These are phyloP conservation scores for Cucurbita argyrosperma DNA, from an alignment of 306 rosid genomes.

Conservation along the genomic window DNA sequence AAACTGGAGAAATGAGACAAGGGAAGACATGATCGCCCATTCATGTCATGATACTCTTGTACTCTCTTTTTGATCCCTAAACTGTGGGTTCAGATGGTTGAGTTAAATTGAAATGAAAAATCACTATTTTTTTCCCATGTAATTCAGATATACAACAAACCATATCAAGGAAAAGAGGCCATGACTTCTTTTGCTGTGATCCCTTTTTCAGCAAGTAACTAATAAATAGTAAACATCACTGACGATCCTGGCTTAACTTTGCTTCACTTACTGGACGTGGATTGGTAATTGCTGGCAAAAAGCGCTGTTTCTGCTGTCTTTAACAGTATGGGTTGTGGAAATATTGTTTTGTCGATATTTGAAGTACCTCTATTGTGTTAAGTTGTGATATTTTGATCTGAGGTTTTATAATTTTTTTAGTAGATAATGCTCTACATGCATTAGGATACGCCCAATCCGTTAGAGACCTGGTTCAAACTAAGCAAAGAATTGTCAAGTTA, in stretches of 20 bases:
- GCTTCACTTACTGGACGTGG: not conserved
- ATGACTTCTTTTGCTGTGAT: not conserved
- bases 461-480: not conserved
- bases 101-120: not conserved
- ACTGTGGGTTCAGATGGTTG: not conserved
- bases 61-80: not conserved
- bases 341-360: not conserved
- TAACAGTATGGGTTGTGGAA: not conserved
- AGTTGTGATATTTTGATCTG: not conserved
- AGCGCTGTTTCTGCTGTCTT: not conserved
- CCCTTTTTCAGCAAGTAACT: not conserved
- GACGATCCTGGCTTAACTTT: not conserved
- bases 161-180: not conserved
- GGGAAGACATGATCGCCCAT: not conserved
- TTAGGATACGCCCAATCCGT: not conserved
- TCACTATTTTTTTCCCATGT: not conserved
- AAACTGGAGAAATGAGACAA: not conserved
- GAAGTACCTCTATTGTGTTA: not conserved
- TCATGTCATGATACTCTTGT: not conserved
- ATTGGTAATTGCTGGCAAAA: not conserved
- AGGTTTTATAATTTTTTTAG: not conserved
- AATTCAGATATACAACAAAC: not conserved
- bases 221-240: not conserved
- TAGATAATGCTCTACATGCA: not conserved
- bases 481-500: not conserved